A percentile compares a stretch with the other conserved stretches of the same genome.
phyloP scores from a whole-genome alignment of 441 rosid species.

The Capsella rubella region DNA sequence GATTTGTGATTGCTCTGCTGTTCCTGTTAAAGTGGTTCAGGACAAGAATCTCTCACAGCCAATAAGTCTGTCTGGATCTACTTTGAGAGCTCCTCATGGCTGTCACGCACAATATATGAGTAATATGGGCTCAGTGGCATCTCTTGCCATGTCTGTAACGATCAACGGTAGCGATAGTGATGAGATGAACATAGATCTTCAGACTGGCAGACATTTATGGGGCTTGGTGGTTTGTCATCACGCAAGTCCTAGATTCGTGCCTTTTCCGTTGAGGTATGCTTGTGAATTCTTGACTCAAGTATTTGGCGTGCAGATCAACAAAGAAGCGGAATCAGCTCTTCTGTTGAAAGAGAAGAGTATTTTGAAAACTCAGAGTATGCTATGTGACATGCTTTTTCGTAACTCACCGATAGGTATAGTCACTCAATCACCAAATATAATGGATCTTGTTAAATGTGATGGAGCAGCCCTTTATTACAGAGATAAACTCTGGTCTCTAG shows the following conservation, averaged over 20 bases:
- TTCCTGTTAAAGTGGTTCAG: slow-evolving; percentile 74
- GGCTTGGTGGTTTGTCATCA: slow-evolving; percentile 96
- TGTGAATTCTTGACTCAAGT: slow-evolving; percentile 87
- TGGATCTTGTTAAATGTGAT: slow-evolving; percentile 88
- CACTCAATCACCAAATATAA: slow-evolving; percentile 75
- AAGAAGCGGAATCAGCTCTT: slow-evolving; percentile 73
- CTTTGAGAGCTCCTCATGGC: slow-evolving; percentile 83
- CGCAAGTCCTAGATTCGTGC: slow-evolving; percentile 70
- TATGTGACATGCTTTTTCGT: slow-evolving; percentile 89
- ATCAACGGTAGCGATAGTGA: slow-evolving; percentile 63
- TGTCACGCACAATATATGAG: slow-evolving; percentile 88
- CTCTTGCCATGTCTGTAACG: slow-evolving; percentile 88
- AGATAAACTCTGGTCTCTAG: slow-evolving; percentile 72
- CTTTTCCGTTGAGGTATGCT: slow-evolving; percentile 85
- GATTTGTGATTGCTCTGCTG: slow-evolving; percentile 78
- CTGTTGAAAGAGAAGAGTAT: slow-evolving; percentile 76
- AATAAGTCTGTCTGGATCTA: slow-evolving; percentile 79
- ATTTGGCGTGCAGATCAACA: slow-evolving; percentile 75
- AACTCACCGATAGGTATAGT: slow-evolving; percentile 81
- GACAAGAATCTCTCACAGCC: slow-evolving; percentile 68
- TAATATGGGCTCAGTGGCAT: slow-evolving; percentile 86
- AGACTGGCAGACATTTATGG: slow-evolving; percentile 67
- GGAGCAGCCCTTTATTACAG: slow-evolving; percentile 78
- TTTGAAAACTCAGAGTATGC: slow-evolving; percentile 69
- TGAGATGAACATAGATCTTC: slow-evolving; percentile 52